Base-by-base conservation (phyloP, 108 stramenopile genomes). In the Chaetoceros tenuissimus region DNA sequence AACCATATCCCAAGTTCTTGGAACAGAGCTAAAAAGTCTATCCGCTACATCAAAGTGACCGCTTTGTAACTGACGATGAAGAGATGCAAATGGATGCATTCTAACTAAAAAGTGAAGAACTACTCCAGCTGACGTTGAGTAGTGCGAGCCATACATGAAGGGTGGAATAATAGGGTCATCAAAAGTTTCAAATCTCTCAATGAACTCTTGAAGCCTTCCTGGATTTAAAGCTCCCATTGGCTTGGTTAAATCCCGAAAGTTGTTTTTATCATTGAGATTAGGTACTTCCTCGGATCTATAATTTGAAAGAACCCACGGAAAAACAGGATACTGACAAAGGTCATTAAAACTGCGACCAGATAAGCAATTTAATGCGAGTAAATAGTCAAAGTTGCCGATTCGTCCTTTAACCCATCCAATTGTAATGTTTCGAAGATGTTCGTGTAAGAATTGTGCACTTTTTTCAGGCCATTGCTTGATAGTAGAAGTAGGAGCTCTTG, bases 111-210 rank as follows among this genome's bases (percentile, higher is more conserved):
- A 99, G 59, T 98, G 95, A 46, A 95, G 63, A 18, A 97, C 97
- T 40, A 98, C 96, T 34, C 97, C 97, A 5, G 95, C 97, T 55
- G 89, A 90, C 7, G 97, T 99, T 7, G 87, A 89, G 68, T 99
- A 98, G 53, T 98, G 97, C 31, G 84, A 85, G 3, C 99, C 99
- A 65, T 98, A 99, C 95, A 97, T 92, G 56, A 97, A 97, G 10
- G 96, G 85, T 26, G 98, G 97, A 47, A 97, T 96, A 3, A 80
- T 69, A 24, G 88, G 86, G 64, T 95, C 94, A 22, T 85, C 91
- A 65, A 97, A 95, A 20, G 91, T 88, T 29, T 89, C 73, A 73
- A 90, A 95, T 13, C 98, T 75, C 31, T 95, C 93, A 31, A 88
- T 62, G 52, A 97, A 95, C 45, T 97, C 95, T 27, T 76, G 64